These are phyloP conservation scores for Gillenia trifoliata DNA, from an alignment of 306 rosid species.

Conservation along the genomic window DNA sequence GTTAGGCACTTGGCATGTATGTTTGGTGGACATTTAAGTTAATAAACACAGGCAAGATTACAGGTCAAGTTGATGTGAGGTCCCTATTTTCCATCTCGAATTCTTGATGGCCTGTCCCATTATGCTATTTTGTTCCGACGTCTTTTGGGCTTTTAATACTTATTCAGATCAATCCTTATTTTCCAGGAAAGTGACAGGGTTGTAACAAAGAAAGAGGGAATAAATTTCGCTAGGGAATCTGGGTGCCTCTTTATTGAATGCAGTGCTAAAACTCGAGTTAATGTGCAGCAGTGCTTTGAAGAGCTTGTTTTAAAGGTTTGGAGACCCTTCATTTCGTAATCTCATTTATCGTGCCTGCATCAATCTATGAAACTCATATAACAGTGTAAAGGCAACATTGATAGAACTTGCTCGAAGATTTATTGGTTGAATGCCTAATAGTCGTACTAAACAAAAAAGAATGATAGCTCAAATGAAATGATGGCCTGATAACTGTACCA, in stretches of 20 bases:
- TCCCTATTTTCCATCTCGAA: constrained; percentile 11
- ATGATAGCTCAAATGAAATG: neutral
- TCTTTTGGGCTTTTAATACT: constrained; percentile 18
- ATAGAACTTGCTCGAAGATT: neutral
- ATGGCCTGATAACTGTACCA: neutral
- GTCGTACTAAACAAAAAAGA: neutral
- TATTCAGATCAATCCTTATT: constrained; percentile 18
- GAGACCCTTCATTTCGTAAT: neutral
- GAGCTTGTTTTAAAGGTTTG: constrained; percentile 91
- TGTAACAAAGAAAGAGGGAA: constrained; percentile 92
- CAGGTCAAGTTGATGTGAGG: neutral
- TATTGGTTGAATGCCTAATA: neutral
- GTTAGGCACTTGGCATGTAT: neutral
- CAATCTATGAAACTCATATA: neutral
- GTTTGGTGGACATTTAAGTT: neutral
- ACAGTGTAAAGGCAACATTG: neutral
- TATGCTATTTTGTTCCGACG: neutral
- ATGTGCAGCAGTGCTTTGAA: constrained; percentile 93
- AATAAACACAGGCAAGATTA: neutral
- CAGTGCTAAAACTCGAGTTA: constrained; percentile 95
- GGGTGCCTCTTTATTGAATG: constrained; percentile 94
- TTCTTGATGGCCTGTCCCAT: constrained; percentile 12
- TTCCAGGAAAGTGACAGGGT: constrained; percentile 81
- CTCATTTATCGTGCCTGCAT: neutral
- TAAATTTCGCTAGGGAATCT: constrained; percentile 79